Evolutionary conservation across 305 asterid genomes (phyloP), one percentile per base, ranked within the genome.

Genomic region (Plantago coronopus): DNA sequence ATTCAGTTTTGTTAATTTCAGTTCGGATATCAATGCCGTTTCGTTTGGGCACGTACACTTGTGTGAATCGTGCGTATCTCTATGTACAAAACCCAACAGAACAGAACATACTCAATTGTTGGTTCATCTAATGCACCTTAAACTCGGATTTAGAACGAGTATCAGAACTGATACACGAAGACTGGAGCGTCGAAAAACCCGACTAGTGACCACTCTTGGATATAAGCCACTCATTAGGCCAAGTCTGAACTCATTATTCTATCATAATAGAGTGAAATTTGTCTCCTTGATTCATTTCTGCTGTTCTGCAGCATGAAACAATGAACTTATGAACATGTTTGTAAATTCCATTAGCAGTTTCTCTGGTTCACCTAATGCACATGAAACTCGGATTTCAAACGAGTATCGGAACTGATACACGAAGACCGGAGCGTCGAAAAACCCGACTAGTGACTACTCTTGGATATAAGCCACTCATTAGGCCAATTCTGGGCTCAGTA

Each of bases 311-410:
- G 34, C 7, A 27, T 27, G 34, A 0, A 25, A 25, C 57, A 34
- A n/a, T n/a, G n/a, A n/a, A n/a, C n/a, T n/a, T 47, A 61, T 55
- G 42, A 48, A 54, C 37, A 54, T 20, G 45, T 22, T 19, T 38
- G 25, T 58, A 51, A 62, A 46, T 61, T 61, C 71, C 22, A 48
- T 58, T 61, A 65, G 64, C 67, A 60, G 71, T 25, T 50, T 64
- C 25, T 48, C 54, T n/a, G n/a, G n/a, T n/a, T n/a, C n/a, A n/a
- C n/a, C n/a, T n/a, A n/a, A n/a, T n/a, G n/a, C n/a, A n/a, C n/a
- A n/a, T n/a, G n/a, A n/a, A n/a, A n/a, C n/a, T 17, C 14, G 2
- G 12, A 19, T 18, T 18, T 48, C 2, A 17, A 48, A 27, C 31
- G 31, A 27, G 31, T 27, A 27, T 27, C 51, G 1, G 5, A n/a